Percentiles rank a stretch among this genome's conserved stretches.
phyloP scores from a whole-genome alignment of 2,329 filamentous ascomycete species.

The Penicillium psychrosexuale region DNA sequence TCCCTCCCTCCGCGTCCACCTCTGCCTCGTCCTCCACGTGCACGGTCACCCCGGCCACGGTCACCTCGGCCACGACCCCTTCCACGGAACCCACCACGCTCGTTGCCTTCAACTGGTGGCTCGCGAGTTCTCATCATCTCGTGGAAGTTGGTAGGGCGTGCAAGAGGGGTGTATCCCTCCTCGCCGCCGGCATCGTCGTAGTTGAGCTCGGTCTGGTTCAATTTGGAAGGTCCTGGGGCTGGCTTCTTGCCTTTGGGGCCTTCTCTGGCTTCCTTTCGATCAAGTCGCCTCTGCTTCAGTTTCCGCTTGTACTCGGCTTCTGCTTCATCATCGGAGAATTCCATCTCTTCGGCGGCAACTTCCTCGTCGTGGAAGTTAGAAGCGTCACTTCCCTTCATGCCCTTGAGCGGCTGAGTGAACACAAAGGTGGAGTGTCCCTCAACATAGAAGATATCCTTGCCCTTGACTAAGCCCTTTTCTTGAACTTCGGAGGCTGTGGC shows the following conservation, averaged over 20 bases:
- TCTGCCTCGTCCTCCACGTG: slow-evolving; percentile 38
- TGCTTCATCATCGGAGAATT: slow-evolving; percentile 95
- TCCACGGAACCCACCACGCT: slow-evolving; percentile 41
- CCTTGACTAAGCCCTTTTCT: slow-evolving; percentile 64
- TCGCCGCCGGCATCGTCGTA: slow-evolving; percentile 63
- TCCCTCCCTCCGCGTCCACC: slow-evolving; percentile 33
- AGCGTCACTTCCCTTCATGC: slow-evolving; percentile 83
- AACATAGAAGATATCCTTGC: slow-evolving; percentile 74
- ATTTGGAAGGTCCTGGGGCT: slow-evolving; percentile 38
- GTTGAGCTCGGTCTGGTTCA: slow-evolving; percentile 51
- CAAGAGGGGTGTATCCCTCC: slow-evolving; percentile 64
- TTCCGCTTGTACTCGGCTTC: slow-evolving; percentile 77
- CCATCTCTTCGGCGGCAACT: slow-evolving; percentile 76
- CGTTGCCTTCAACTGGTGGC: slow-evolving; percentile 34
- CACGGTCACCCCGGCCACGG: slow-evolving; percentile 41
- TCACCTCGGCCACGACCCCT: slow-evolving; percentile 49
- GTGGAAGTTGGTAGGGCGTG: slow-evolving; percentile 63
- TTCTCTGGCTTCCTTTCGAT: slow-evolving; percentile 50
- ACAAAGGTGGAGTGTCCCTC: slow-evolving; percentile 75
- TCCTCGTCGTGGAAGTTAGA: slow-evolving; percentile 96
- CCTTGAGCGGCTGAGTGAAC: slow-evolving; percentile 77
- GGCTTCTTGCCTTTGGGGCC: slow-evolving; percentile 39
- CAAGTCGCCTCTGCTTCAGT: slow-evolving; percentile 63
- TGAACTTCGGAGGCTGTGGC: slow-evolving; percentile 65
- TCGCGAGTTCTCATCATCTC: slow-evolving; percentile 46